Evolutionary conservation across 345 rosid species (phyloP).

Genomic region (Eutrema japonicum): DNA sequence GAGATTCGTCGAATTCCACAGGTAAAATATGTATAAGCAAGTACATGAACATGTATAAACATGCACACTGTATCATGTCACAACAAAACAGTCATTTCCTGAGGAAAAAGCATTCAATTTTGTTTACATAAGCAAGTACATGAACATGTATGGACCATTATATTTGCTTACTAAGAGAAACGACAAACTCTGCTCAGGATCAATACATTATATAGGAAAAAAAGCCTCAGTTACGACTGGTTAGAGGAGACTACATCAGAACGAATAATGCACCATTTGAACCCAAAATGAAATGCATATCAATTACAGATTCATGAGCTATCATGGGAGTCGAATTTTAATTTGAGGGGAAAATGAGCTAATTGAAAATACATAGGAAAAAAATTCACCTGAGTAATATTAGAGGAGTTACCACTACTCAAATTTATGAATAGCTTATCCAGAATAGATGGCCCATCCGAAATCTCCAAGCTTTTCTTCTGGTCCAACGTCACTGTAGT

Average conservation of each 20-base stretch:
- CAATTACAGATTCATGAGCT: conserved; percentile 12
- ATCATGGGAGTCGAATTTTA: conserved; percentile 18
- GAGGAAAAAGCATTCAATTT: conserved; percentile 9
- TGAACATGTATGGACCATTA: not conserved
- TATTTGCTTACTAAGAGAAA: conserved; percentile 15
- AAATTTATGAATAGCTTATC: conserved; percentile 72
- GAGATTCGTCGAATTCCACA: conserved; percentile 17
- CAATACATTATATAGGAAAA: conserved; percentile 9
- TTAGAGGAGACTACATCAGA: conserved; percentile 2
- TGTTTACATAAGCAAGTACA: not conserved
- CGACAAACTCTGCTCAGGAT: conserved; percentile 17
- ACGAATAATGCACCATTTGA: conserved; percentile 13
- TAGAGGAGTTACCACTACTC: conserved; percentile 54
- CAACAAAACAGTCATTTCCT: conserved; percentile 16
- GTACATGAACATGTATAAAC: conserved; percentile 14
- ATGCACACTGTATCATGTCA: conserved; percentile 17
- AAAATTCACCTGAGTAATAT: conserved; percentile 53
- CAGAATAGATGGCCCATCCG: conserved; percentile 67
- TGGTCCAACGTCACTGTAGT: conserved; percentile 46
- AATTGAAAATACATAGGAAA: not conserved
- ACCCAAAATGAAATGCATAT: conserved; percentile 7
- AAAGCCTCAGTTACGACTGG: conserved; percentile 11
- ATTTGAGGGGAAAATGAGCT: conserved; percentile 18
- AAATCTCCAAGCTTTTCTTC: conserved; percentile 48
- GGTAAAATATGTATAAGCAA: conserved; percentile 14